Conservation (phyloP, 176 grass and related monocot genomes). For the Oryza nivara region DNA sequence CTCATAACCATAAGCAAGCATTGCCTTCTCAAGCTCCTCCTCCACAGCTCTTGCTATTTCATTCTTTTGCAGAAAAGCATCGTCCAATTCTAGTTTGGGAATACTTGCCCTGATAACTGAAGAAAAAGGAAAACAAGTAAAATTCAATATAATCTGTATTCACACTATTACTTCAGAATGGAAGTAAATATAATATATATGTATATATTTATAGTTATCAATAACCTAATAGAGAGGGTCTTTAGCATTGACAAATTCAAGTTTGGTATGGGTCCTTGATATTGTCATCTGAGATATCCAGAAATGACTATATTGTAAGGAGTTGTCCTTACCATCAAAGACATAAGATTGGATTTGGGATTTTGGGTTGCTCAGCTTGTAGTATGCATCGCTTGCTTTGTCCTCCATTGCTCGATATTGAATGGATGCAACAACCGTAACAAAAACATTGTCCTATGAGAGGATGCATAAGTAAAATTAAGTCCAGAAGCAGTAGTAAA, state of each 20-base stretch:
- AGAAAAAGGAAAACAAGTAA: conserved; percentile 21
- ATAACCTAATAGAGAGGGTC: background rate
- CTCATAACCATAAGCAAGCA: conserved; percentile 54
- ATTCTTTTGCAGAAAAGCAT: conserved; percentile 56
- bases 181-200: background rate
- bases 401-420: conserved; percentile 63
- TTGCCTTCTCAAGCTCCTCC: conserved; percentile 55
- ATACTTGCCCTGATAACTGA: conserved; percentile 52
- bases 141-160: background rate
- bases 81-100: conserved; percentile 47
- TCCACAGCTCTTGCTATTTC: conserved; percentile 54
- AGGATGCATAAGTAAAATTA: background rate
- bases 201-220: background rate
- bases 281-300: background rate
- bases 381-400: conserved; percentile 66
- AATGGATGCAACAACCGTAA: conserved; percentile 73
- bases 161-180: background rate
- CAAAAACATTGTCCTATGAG: conserved; percentile 68
- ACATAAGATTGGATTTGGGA: conserved; percentile 74
- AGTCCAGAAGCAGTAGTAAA: background rate
- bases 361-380: conserved; percentile 63
- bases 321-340: conserved; percentile 56
- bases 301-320: background rate
- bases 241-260: conserved; percentile 15
- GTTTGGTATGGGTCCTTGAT: background rate